phyloP scores from a whole-genome alignment of 2,329 filamentous ascomycete genomes.

The Zymoseptoria crescenta region DNA sequence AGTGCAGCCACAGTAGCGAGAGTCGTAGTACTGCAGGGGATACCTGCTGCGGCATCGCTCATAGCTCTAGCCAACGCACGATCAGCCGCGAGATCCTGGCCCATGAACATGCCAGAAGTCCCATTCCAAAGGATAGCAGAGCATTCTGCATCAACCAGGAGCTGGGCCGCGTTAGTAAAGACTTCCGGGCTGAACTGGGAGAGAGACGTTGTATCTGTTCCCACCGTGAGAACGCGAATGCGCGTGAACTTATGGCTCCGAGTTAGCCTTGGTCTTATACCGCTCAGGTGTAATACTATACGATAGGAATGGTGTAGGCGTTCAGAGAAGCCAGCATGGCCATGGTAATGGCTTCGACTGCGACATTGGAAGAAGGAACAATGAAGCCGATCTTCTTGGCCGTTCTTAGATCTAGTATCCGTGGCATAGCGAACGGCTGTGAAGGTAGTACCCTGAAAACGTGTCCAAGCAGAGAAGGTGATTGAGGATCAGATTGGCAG shows the following conservation, averaged over 20 bases:
- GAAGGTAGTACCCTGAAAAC: no score
- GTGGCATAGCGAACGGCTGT: background rate
- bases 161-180: slow-evolving; percentile 22
- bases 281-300: background rate
- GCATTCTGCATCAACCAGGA: slow-evolving; percentile 26
- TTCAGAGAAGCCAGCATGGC: slow-evolving; percentile 31
- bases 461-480: no score
- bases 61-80: slow-evolving; percentile 10
- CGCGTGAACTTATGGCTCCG: slow-evolving; percentile 29
- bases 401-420: slow-evolving; percentile 12
- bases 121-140: slow-evolving; percentile 28
- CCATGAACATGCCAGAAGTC: slow-evolving; percentile 27
- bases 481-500: no score
- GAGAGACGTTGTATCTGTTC: slow-evolving; percentile 27
- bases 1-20: slow-evolving; percentile 18
- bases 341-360: slow-evolving; percentile 37
- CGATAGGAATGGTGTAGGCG: slow-evolving; percentile 25
- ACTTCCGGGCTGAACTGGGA: slow-evolving; percentile 28
- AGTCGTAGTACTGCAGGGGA: slow-evolving; percentile 17
- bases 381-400: slow-evolving; percentile 33
- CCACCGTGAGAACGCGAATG: slow-evolving; percentile 36
- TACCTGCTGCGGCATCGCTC: slow-evolving; percentile 12
- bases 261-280: background rate
- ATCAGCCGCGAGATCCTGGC: slow-evolving; percentile 13
- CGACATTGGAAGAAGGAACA: slow-evolving; percentile 39